Base-by-base conservation (phyloP, 148 eudicot genomes). In the Simmondsia chinensis region DNA sequence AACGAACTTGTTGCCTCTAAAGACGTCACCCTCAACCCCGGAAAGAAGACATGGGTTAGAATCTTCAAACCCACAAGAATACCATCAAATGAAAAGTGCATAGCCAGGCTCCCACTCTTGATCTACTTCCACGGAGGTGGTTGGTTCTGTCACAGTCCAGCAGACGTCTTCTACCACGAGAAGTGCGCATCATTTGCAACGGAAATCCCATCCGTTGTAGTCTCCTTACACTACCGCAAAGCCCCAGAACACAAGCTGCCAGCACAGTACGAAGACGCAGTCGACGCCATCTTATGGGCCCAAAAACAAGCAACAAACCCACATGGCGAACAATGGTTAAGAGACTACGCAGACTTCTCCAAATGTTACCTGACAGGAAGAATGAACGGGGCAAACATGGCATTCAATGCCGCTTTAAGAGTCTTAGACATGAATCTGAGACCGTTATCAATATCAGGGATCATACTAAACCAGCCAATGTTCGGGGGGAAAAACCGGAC, bases 161-260 rank as follows among this genome's bases (percentile, higher is more conserved):
- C 64, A 3, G 60, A 70, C 18, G 37, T 63, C 8, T 31, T 77
- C 30, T 39, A 46, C 54, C 91, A 88, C 9, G 73, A 74, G 6
- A 42, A 22, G 11, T 61, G 74, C 52, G 43, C 31, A 36, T 41
- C 42, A 6, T 11, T 72, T 21, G 45, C 76, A 0, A 12, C 35
- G 0, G 75, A 56, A 2, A 21, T 77, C 3, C 91, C 83, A 0
- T 63, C 75, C 2, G 54, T 88, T 6, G 34, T 77, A 0, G 50
- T 83, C 6, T 63, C 81, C 5, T 54, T 77, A 5, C 68, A 56
- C 5, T 80, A 64, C 22, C 81, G 94, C 0, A 66, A 80, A 4
- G 91, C 94, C 0, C 96, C 91, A 0, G 96, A 88, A 38, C 37
- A 43, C 21, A 68, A 68, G 12, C 76, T 88, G 10, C 94, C 96